Conservation (phyloP, 768 basidiomycete genomes). For the Mycena maculata region DNA sequence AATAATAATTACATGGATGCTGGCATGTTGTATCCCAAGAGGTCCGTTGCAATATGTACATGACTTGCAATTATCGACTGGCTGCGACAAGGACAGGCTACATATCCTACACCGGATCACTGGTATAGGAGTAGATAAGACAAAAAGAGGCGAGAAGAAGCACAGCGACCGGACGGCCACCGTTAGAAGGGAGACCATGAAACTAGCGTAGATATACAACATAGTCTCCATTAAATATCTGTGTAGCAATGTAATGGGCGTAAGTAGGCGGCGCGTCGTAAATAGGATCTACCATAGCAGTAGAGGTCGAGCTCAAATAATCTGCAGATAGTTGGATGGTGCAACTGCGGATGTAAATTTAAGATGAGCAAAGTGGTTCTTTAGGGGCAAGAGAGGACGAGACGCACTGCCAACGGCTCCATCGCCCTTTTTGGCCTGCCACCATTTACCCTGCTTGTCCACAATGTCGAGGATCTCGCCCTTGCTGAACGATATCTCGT, state of each 20-base stretch:
- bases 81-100: background rate
- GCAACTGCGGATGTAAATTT: conserved; percentile 62
- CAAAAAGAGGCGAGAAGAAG: conserved; percentile 19
- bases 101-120: conserved; percentile 16
- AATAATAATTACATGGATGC: conserved; percentile 20
- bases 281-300: conserved; percentile 31
- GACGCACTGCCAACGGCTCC: conserved; percentile 82
- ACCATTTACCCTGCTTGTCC: conserved; percentile 95
- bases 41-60: conserved; percentile 17
- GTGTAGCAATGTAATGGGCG: conserved; percentile 14
- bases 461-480: conserved; percentile 93
- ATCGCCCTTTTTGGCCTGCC: conserved; percentile 87
- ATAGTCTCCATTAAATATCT: conserved; percentile 34
- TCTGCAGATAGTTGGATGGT: conserved; percentile 87
- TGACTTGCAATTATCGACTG: conserved; percentile 20
- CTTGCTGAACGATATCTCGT: conserved; percentile 93
- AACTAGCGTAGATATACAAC: conserved; percentile 35
- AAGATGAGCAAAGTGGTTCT: background rate
- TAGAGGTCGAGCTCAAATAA: conserved; percentile 63
- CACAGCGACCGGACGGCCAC: conserved; percentile 18
- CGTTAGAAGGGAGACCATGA: conserved; percentile 18
- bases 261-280: conserved; percentile 34
- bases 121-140: conserved; percentile 22
- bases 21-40: conserved; percentile 10
- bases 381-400: background rate